Conservation (phyloP, 2,329 filamentous ascomycete genomes). For the Hymenoscyphus salicellus region DNA sequence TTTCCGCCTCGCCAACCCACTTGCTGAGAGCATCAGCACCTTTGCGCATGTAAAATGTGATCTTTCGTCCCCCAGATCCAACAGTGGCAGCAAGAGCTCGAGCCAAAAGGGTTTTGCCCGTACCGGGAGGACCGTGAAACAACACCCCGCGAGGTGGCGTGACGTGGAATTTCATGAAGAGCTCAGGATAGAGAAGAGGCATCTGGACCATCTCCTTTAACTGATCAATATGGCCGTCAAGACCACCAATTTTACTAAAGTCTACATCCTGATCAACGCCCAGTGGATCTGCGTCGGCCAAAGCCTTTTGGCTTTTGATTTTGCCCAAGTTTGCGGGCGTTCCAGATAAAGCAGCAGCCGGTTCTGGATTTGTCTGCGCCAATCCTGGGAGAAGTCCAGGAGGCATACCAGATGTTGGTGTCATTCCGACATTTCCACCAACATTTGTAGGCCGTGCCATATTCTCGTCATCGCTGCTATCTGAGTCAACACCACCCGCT, state of each 20-base stretch:
- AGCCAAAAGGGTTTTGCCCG: slow-evolving; percentile 91
- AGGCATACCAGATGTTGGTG: slow-evolving; percentile 52
- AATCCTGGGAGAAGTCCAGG: slow-evolving; percentile 50
- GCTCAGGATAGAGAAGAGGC: slow-evolving; percentile 88
- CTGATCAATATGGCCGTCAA: slow-evolving; percentile 92
- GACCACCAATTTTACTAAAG: slow-evolving; percentile 88
- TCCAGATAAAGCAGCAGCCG: slow-evolving; percentile 53
- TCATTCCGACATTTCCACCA: slow-evolving; percentile 66
- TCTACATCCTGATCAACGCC: slow-evolving; percentile 90
- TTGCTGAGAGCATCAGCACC: slow-evolving; percentile 96
- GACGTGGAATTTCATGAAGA: slow-evolving; percentile 87
- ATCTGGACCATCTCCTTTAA: slow-evolving; percentile 98
- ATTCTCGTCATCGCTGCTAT: slow-evolving; percentile 94
- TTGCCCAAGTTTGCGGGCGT: slow-evolving; percentile 84
- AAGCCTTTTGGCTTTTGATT: slow-evolving; percentile 84
- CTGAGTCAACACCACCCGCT: slow-evolving; percentile 79
- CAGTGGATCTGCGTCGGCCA: slow-evolving; percentile 90
- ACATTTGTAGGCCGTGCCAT: slow-evolving; percentile 56
- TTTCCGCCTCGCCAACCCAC: slow-evolving; percentile 97
- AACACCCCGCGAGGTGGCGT: slow-evolving; percentile 91
- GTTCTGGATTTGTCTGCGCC: slow-evolving; percentile 55
- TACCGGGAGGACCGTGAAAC: slow-evolving; percentile 95
- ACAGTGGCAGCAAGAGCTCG: slow-evolving; percentile 89
- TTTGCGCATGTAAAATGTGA: slow-evolving; percentile 99
- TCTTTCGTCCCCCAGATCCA: slow-evolving; percentile 83